A percentile compares a stretch with the other conserved stretches of the same genome.
Conservation (phyloP, 2,329 filamentous ascomycete genomes). For the Penicillium sp. region DNA sequence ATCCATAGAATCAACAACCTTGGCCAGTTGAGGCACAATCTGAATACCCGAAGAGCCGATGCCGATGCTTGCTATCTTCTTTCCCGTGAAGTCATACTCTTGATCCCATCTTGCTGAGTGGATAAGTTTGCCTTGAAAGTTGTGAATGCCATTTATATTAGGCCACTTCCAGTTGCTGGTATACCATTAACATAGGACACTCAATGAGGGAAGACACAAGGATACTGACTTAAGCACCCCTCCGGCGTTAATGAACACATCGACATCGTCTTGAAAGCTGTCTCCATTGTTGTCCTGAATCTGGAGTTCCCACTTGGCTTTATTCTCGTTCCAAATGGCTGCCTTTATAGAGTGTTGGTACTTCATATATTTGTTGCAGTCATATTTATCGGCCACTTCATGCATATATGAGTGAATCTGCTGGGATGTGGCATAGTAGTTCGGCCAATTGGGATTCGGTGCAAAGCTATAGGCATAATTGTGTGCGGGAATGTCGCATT, state of each 20-base stretch:
- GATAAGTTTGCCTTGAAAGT: constrained; percentile 47
- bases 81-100: constrained; percentile 28
- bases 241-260: constrained; percentile 29
- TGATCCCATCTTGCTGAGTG: constrained; percentile 47
- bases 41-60: constrained; percentile 38
- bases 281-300: neutral
- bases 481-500: constrained; percentile 12
- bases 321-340: constrained; percentile 6
- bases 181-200: constrained; percentile 27
- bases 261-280: constrained; percentile 13
- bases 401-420: constrained; percentile 24
- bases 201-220: neutral
- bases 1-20: neutral
- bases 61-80: constrained; percentile 33
- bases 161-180: constrained; percentile 47
- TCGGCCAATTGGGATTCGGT: constrained; percentile 25
- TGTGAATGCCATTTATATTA: constrained; percentile 46
- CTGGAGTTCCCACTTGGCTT: constrained; percentile 8
- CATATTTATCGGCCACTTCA: constrained; percentile 22
- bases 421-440: constrained; percentile 21
- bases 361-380: constrained; percentile 28
- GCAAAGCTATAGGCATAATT: constrained; percentile 10
- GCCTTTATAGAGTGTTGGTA: constrained; percentile 9
- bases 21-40: constrained; percentile 32
- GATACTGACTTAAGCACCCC: constrained; percentile 14